These are phyloP conservation scores for Sphenostylis stenocarpa DNA, from an alignment of 306 rosid species.

Conservation along the genomic window DNA sequence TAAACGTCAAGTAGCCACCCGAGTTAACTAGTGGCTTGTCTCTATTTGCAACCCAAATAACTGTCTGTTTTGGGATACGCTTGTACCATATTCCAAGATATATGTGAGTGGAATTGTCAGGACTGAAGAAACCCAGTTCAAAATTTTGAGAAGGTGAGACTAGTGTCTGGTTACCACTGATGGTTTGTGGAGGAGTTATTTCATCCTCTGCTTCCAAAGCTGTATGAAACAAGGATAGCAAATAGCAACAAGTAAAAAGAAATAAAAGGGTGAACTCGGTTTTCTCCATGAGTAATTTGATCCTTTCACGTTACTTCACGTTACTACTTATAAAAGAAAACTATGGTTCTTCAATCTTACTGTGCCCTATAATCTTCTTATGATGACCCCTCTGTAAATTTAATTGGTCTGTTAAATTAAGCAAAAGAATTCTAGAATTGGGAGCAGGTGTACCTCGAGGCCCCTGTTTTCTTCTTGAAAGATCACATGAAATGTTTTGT, in stretches of 20 bases:
- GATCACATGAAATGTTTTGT: background rate
- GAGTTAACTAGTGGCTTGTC: constrained; percentile 36
- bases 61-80: constrained; percentile 17
- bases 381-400: background rate
- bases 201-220: constrained; percentile 31
- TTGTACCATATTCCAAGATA: constrained; percentile 60
- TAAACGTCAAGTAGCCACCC: constrained; percentile 33
- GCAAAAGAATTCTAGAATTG: constrained; percentile 17
- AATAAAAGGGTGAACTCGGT: constrained; percentile 26
- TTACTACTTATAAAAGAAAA: constrained; percentile 23
- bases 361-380: background rate
- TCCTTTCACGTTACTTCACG: constrained; percentile 18
- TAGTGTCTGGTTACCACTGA: constrained; percentile 40
- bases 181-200: constrained; percentile 35
- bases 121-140: constrained; percentile 52
- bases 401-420: constrained; percentile 4
- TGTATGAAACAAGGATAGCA: constrained; percentile 22
- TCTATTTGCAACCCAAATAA: constrained; percentile 60
- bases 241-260: constrained; percentile 23
- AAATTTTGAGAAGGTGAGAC: constrained; percentile 46
- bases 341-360: background rate
- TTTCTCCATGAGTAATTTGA: constrained; percentile 37
- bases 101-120: constrained; percentile 21
- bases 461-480: constrained; percentile 6
- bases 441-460: constrained; percentile 41